These are phyloP conservation scores for Ophiocordyceps camponoti-leonardi DNA, from an alignment of 2,329 filamentous ascomycete species.

Conservation along the genomic window DNA sequence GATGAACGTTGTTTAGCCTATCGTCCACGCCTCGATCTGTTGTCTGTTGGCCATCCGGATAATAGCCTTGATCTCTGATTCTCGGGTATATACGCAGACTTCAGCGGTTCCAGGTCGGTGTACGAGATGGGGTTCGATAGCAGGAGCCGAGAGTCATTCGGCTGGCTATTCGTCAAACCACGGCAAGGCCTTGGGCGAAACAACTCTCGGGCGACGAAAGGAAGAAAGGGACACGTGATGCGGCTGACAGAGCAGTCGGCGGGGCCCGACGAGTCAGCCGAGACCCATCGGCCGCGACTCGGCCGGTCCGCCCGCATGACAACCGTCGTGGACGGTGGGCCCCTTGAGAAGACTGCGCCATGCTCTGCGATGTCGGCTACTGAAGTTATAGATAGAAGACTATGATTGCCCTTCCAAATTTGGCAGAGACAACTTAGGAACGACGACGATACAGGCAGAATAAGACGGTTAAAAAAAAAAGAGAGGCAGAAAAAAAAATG, in stretches of 20 bases:
- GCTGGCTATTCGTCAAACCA: too few species aligned
- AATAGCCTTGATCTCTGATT: neutral
- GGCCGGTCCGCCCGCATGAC: neutral
- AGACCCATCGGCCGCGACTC: neutral
- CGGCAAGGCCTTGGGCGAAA: too few species aligned
- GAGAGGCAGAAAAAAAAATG: neutral
- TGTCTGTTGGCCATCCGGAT: neutral
- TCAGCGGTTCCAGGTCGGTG: neutral
- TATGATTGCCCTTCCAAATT: too few species aligned
- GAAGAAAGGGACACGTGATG: neutral
- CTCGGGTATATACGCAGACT: neutral
- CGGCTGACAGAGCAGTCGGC: neutral
- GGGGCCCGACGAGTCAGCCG: neutral
- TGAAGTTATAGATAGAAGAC: too few species aligned
- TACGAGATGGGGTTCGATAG: neutral
- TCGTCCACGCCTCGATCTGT: neutral
- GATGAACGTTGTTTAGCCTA: neutral
- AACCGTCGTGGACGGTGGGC: too few species aligned
- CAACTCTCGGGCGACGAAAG: too few species aligned
- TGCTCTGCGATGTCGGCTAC: too few species aligned
- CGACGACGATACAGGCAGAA: too few species aligned
- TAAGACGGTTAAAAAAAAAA: neutral
- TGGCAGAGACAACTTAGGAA: neutral
- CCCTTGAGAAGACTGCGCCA: too few species aligned
- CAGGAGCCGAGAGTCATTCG: too few species aligned